Base-by-base conservation (phyloP, 2,329 filamentous ascomycete species). In the Fusarium sp. region DNA sequence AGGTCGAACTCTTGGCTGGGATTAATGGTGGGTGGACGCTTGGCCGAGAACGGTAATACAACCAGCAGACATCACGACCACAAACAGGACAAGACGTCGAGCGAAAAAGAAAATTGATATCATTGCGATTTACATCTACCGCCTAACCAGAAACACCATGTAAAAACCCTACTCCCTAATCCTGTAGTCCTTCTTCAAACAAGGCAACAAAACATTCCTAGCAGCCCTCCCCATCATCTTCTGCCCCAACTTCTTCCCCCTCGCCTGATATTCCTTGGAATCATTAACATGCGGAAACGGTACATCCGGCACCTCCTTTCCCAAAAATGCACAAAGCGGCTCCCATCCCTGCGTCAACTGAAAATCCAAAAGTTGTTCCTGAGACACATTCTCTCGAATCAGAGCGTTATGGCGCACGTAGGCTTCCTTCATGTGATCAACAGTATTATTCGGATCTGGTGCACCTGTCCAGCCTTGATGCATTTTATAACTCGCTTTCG, bases 271-370 rank as follows among this genome's bases (percentile, higher is more conserved):
- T 30, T 56, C 66, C 5, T 53, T 63, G 2, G 51, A 40, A 3
- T 77, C 74, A 20, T 80, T 80, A 0, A 72, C 55, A 27, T 70
- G 70, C 0, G 78, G 78, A 34, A 79, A 79, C n/a, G 65, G 64
- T 4, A 63, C 66, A 3, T 68, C 55, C 0, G 78, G 80, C 10
- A 77, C 54, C 1, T 75, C 28, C 59, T 78, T 80, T 0, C 74
- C 78, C 16, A 81, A 41, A 23, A 81, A 80, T 4, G 58, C 42
- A 21, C 79, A 81, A 8, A 81, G 46, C 2, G 80, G 76, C 25
- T 64, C 72, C 78, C 79, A 81, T 2, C 77, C 80, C 13, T 76
- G 71, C 3, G 59, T 55, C 4, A 78, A 49, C 21, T 71, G 63
- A 20, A 69, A 79, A 21, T 79, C 73, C n/a, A 81, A 59, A 13